These are phyloP conservation scores for Garcia nutans DNA, from an alignment of 345 rosid species.

Conservation along the genomic window DNA sequence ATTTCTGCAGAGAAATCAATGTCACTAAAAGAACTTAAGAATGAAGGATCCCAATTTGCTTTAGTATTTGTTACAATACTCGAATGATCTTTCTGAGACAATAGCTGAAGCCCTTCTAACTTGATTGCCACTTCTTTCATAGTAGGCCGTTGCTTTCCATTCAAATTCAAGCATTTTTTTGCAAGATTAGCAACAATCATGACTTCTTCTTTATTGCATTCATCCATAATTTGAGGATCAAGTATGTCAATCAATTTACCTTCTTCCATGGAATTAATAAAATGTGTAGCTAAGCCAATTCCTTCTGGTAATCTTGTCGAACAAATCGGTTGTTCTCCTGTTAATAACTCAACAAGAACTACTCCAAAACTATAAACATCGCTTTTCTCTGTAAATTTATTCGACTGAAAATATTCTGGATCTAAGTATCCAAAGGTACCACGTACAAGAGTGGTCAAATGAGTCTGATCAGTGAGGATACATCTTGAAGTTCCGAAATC, in stretches of 20 bases:
- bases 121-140: conserved; percentile 10
- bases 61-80: background rate
- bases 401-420: conserved; percentile 11
- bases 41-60: background rate
- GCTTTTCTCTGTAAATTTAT: conserved; percentile 21
- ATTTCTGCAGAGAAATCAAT: background rate
- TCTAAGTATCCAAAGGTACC: conserved; percentile 32
- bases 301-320: background rate
- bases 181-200: conserved; percentile 10
- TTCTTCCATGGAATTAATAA: conserved; percentile 4
- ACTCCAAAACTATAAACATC: conserved; percentile 32
- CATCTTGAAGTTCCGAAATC: conserved; percentile 29
- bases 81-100: background rate
- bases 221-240: background rate
- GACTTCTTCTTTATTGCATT: background rate
- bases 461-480: conserved; percentile 18
- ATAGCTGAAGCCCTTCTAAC: conserved; percentile 5
- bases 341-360: conserved; percentile 22
- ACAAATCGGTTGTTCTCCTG: conserved; percentile 16
- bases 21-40: background rate
- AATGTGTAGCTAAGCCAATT: conserved; percentile 14
- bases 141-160: conserved; percentile 7
- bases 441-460: conserved; percentile 23
- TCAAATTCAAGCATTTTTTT: conserved; percentile 7
- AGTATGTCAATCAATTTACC: background rate